phyloP scores from a whole-genome alignment of 306 rosid genomes.

The Malus fusca region DNA sequence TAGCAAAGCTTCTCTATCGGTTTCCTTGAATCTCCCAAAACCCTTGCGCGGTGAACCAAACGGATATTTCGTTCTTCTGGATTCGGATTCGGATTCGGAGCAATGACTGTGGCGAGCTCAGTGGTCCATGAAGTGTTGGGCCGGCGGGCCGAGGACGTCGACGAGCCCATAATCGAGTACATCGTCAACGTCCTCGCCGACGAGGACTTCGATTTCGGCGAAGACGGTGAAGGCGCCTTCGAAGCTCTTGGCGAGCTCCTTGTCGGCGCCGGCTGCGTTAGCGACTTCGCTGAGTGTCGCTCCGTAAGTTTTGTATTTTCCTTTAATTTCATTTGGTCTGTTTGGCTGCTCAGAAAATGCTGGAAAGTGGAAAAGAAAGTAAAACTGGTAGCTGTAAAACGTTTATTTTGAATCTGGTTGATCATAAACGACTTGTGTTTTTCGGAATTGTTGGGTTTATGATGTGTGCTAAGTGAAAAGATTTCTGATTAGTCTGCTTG shows the following conservation, averaged over 20 bases:
- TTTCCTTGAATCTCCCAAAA: not conserved
- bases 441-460: not conserved
- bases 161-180: conserved; percentile 80
- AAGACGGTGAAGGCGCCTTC: conserved; percentile 80
- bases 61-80: not conserved
- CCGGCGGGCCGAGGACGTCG: conserved; percentile 57
- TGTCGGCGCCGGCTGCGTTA: conserved; percentile 78
- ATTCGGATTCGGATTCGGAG: conserved; percentile 1
- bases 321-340: not conserved
- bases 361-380: not conserved
- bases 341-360: conserved; percentile 1
- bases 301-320: conserved; percentile 34
- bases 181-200: conserved; percentile 93
- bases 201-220: conserved; percentile 91
- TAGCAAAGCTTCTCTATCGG: not conserved
- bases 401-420: not conserved
- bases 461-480: not conserved
- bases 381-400: not conserved
- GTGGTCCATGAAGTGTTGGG: conserved; percentile 89
- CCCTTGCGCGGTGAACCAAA: not conserved
- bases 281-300: conserved; percentile 73
- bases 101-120: conserved; percentile 84
- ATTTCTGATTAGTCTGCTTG: not conserved
- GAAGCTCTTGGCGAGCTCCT: conserved; percentile 87
- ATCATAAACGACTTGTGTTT: not conserved